Evolutionary conservation across 2,329 filamentous ascomycete species (phyloP).

Genomic region (Aspergillus alliaceus): DNA sequence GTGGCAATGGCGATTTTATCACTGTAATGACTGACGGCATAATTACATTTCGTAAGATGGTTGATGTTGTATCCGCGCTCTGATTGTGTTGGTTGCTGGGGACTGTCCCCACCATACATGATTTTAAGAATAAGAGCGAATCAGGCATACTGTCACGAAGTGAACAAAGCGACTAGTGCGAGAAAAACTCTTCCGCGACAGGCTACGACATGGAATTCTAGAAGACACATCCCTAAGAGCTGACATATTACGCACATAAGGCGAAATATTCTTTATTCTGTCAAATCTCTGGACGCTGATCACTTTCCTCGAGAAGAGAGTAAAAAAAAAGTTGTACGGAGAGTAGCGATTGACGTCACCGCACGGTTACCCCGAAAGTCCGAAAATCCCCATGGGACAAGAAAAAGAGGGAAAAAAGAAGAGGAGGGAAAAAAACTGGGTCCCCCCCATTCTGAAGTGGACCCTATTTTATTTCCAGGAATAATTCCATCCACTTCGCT

Average conservation of each 20-base stretch:
- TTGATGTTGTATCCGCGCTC: too few species aligned
- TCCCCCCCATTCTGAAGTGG: background rate
- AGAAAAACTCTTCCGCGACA: background rate
- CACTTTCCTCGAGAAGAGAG: background rate
- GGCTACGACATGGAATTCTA: constrained; percentile 6
- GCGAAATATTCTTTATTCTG: background rate
- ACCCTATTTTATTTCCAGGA: background rate
- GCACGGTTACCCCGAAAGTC: background rate
- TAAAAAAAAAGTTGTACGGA: background rate
- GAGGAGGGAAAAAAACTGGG: background rate
- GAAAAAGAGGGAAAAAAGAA: background rate
- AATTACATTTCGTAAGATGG: too few species aligned
- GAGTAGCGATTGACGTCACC: constrained; percentile 1
- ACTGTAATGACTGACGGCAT: background rate
- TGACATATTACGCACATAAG: too few species aligned
- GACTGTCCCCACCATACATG: too few species aligned
- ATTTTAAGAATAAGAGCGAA: background rate
- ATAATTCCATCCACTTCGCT: background rate
- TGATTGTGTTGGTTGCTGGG: too few species aligned
- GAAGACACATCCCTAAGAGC: too few species aligned
- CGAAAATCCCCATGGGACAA: background rate
- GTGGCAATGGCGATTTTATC: background rate
- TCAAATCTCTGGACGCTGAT: too few species aligned
- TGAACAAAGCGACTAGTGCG: background rate
- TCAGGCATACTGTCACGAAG: background rate